Base-by-base conservation (phyloP, 768 basidiomycete genomes). In the Hygrophoropsis aurantiaca region DNA sequence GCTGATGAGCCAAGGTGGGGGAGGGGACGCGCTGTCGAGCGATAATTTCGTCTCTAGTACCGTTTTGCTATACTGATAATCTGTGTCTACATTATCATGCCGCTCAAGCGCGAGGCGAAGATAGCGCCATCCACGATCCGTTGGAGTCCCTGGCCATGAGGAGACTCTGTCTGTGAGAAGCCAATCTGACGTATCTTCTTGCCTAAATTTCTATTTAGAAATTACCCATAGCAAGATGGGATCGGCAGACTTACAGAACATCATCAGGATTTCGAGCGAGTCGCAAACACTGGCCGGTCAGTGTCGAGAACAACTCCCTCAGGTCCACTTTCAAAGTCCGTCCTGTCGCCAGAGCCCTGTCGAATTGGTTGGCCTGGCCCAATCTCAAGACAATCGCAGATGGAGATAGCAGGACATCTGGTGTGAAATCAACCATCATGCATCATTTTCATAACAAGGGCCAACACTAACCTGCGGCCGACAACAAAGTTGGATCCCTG, bases 111-210 rank as follows among this genome's bases (percentile, higher is more conserved):
- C 79, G 54, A 83, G 76, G 53, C 91, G 87, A 37, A 99, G 77
- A 64, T 93, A 93, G 59, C 87, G 79, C 90, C 94, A 94, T 4
- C 85, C 92, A 51, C 88, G 80, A 53, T 90, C 85, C 27, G 83
- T 78, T 15, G 84, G 73, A 5, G 87, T 79, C 4, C 94, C 94
- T 16, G 87, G 78, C 86, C 95, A 95, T 0, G 87, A 85, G 2
- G 83, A 77, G 9, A 90, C 77, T 49, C 84, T 81, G 58, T 92
- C 89, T 16, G 84, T 84, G 30, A 90, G 72, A 26, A 97, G 73
- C 94, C 94, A 97, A 52, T 86, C 82, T 1, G 82, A 81, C 3
- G 77, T 79, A 45, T 87, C 81, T 55, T 84, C 81, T 66, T 79
- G 76, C 40, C 90, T 93, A 65, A 40, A 47, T 27, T 43, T 38